Base-by-base conservation (phyloP, 805 yeast species). In the Saturnispora gosingensis region DNA sequence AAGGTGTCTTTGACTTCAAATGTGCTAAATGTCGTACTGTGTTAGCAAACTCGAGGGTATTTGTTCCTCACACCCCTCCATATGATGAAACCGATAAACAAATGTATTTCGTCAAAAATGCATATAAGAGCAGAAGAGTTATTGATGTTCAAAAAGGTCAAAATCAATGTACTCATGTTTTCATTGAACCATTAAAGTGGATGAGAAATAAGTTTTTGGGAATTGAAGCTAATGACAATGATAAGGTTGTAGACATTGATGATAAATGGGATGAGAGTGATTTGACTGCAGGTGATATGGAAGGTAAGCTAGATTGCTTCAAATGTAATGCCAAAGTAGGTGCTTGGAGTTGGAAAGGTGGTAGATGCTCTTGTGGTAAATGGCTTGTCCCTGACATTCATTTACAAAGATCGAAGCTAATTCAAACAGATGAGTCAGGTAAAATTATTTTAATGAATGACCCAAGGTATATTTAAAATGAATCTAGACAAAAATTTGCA, bases 311-410 rank as follows among this genome's bases (percentile, higher is more conserved):
- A 43, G 65, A 69, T 10, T 93, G 99, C 66, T 93, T 93, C 2
- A 84, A 83, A 61, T 93, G 99, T 70, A 71, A 72, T 5, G 73
- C 85, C 15, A 93, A 91, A 68, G 79, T 93, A 2, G 99, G 99
- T 13, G 89, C 88, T 0, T 93, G 89, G 65, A 80, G 83, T 55
- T 93, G 99, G 99, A 86, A 83, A 61, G 99, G 99, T 0, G 81
- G 91, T 2, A 72, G 95, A 59, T 93, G 99, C 66, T 81, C 93
- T 53, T 93, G 99, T 67, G 97, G 97, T 2, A 81, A 80, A 59
- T 93, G 99, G 99, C 83, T 91, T 74, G 77, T 88, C 9, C 99
- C 99, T 0, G 95, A 95, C 1, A 76, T 93, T 54, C 88, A 86
- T 64, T 67, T 93, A 51, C 89, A 83, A 65, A 72, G 82, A 28